Base-by-base conservation (phyloP, 768 basidiomycete genomes). In the Gloeopeniophorella convolvens region DNA sequence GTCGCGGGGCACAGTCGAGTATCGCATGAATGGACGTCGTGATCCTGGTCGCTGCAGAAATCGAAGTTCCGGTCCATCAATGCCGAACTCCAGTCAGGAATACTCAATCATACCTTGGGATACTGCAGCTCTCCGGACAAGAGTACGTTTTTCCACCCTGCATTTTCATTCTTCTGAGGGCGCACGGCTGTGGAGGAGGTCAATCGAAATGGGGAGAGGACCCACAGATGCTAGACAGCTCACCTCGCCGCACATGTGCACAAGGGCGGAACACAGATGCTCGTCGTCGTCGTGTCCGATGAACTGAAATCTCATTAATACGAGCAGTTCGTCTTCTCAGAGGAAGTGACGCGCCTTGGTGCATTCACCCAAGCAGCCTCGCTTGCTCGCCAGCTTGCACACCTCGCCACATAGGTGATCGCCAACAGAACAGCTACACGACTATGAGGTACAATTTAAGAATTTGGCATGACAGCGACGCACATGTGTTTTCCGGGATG, bases 171-270 rank as follows among this genome's bases (percentile, higher is more conserved):
- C 45, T 33, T 11, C 40, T 31, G 16, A 58, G 54, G 31, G 27
- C 50, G 18, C 57, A 58, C 1, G 54, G 57, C 57, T 58, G 32
- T 11, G 5, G 8, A 23, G n/a, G 18, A 24, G 26, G 20, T 21
- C 16, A 13, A 52, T 16, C 3, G 26, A 42, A 39, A 7, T 10
- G 24, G 42, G 48, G 7, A 21, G 40, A 27, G 12, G 10, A 9
- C 1, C 23, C 30, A 0, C 12, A 16, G 13, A 18, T 24, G 5
- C 5, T 27, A 6, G 28, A 35, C 34, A 26, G 23, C 63, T 50
- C 50, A 74, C 82, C 70, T 72, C 63, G 20, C 79, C 81, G 45
- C 82, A 83, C 32, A 71, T 72, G 51, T 83, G 82, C 0, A 71
- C 57, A 18, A 65, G 61, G 3, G 79, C 77, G 0, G 78, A 71